Percentiles rank a stretch among this genome's conserved stretches.
These are phyloP conservation scores for Xylariaceae sp. DNA, from an alignment of 2,329 filamentous ascomycete species.

Conservation along the genomic window DNA sequence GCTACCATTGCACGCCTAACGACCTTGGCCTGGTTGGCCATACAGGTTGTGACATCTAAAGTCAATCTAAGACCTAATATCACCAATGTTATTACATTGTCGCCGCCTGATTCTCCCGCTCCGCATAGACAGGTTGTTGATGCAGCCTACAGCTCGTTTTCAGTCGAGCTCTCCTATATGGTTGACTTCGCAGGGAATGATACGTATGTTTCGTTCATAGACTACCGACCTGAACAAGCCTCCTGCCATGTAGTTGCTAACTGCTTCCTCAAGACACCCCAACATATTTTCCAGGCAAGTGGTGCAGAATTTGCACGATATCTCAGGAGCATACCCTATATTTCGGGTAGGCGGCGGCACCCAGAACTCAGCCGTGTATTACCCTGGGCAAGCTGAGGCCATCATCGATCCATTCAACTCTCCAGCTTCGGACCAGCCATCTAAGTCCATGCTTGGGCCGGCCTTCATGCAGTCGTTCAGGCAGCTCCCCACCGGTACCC, in stretches of 20 bases:
- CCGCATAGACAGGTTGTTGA: conserved; percentile 4
- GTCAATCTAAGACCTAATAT: background rate
- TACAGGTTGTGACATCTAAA: background rate
- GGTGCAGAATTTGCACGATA: conserved; percentile 4
- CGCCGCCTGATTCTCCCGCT: background rate
- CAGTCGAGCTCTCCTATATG: conserved; percentile 12
- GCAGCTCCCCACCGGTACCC: conserved; percentile 1
- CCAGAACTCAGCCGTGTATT: conserved; percentile 11
- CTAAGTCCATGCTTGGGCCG: conserved; percentile 2
- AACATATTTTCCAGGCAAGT: conserved; percentile 12
- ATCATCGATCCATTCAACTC: conserved; percentile 8
- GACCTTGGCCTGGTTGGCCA: background rate
- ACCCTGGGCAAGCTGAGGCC: background rate
- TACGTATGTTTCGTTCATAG: background rate
- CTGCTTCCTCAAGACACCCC: background rate
- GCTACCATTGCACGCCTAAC: background rate
- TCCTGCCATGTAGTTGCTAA: background rate
- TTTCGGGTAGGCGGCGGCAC: conserved; percentile 9
- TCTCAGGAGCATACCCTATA: conserved; percentile 5
- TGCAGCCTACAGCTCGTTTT: conserved; percentile 12
- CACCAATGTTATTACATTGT: background rate
- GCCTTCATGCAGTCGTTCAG: conserved; percentile 12
- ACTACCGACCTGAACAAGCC: background rate
- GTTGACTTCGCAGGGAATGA: conserved; percentile 9
- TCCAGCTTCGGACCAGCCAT: conserved; percentile 1